Evolutionary conservation across 371 early-diverging fungal species (phyloP).

Genomic region (Capillidium rhysosporum): DNA sequence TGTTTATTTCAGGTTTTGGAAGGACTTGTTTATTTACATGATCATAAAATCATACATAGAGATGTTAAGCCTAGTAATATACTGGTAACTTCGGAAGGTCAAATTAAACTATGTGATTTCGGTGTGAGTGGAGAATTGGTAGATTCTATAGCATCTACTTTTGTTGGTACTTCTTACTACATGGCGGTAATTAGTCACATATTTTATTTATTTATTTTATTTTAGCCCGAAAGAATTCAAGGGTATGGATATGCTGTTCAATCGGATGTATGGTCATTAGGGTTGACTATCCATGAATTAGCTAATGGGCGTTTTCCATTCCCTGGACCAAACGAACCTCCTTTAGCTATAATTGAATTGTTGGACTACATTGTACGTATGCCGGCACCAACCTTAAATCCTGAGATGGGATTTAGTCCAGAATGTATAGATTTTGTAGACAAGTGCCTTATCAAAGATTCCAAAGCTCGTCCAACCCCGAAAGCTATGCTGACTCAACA

Average conservation of each 20-base stretch:
- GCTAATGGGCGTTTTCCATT: constrained; percentile 80
- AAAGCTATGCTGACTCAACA: constrained; percentile 37
- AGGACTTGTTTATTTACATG: constrained; percentile 55
- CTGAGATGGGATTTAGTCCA: constrained; percentile 13
- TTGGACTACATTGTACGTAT: constrained; percentile 78
- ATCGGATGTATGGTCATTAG: constrained; percentile 91
- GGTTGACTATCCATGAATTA: constrained; percentile 80
- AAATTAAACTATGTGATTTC: constrained; percentile 89
- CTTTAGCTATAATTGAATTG: constrained; percentile 72
- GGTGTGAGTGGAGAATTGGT: constrained; percentile 82
- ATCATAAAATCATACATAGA: constrained; percentile 69
- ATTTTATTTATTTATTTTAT: background rate
- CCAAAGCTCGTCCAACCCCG: constrained; percentile 51
- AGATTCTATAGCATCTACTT: constrained; percentile 79
- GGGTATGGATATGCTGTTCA: constrained; percentile 75
- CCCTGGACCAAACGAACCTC: constrained; percentile 36
- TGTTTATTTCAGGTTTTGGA: constrained; percentile 27
- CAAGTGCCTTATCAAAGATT: constrained; percentile 50
- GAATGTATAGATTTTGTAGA: constrained; percentile 6
- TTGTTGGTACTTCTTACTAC: constrained; percentile 87
- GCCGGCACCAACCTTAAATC: constrained; percentile 44
- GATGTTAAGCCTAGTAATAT: constrained; percentile 88
- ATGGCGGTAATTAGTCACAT: constrained; percentile 49
- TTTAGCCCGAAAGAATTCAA: constrained; percentile 86
- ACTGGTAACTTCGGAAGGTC: constrained; percentile 55